phyloP scores from a whole-genome alignment of 257 asterid species.

The Leonotis leonurus region DNA sequence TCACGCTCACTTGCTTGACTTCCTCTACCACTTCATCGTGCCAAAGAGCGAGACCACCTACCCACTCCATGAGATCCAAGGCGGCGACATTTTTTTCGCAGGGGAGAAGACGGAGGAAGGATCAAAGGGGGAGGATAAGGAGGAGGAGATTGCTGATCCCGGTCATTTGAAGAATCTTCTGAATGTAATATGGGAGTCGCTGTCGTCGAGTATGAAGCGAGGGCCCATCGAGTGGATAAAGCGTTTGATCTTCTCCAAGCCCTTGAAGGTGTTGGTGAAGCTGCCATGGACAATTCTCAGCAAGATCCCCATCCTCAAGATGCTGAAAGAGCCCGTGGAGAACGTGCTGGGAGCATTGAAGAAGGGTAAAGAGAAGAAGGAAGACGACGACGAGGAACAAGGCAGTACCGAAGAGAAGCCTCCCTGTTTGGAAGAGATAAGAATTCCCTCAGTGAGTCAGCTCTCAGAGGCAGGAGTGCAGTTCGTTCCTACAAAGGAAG shows the following conservation, averaged over 20 bases:
- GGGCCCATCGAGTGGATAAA: conserved; percentile 26
- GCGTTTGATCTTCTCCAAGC: conserved; percentile 26
- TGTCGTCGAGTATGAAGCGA: conserved; percentile 9
- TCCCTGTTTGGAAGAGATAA: conserved; percentile 32
- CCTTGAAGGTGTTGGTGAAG: conserved; percentile 20
- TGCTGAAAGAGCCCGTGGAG: conserved; percentile 30
- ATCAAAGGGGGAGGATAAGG: background rate
- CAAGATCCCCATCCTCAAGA: conserved; percentile 24
- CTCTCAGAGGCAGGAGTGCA: conserved; percentile 23
- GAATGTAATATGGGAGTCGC: conserved; percentile 13
- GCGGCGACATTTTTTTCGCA: too few species aligned
- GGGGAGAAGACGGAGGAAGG: background rate
- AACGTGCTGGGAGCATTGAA: conserved; percentile 2
- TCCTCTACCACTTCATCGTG: conserved; percentile 43
- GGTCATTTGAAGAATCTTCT: conserved; percentile 4
- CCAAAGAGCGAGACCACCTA: conserved; percentile 19
- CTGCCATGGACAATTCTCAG: conserved; percentile 40
- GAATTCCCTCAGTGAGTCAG: conserved; percentile 36
- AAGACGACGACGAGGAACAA: conserved; percentile 2
- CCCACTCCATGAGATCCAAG: conserved; percentile 12
- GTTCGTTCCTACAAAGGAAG: conserved; percentile 17
- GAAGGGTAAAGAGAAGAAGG: conserved; percentile 2
- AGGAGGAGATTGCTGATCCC: background rate
- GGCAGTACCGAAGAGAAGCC: conserved; percentile 10
- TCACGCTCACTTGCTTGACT: conserved; percentile 40